Evolutionary conservation across 2,329 filamentous ascomycete genomes (phyloP), one percentile per base, ranked within the genome.

Genomic region (Cytospora piceicola): DNA sequence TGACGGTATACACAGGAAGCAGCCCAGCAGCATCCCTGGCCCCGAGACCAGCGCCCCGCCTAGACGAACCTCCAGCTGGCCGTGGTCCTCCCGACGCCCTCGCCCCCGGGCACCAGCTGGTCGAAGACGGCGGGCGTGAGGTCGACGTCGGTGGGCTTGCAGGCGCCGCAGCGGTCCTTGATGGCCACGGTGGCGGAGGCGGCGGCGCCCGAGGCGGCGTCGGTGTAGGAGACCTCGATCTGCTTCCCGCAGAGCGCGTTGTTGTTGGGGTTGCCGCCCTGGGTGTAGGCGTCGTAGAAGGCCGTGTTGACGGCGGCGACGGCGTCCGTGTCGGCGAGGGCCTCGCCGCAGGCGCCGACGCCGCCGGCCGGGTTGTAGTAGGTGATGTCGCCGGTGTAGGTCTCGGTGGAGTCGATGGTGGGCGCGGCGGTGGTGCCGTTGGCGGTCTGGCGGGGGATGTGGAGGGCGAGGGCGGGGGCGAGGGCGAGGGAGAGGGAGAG

Each of bases 211-310:
- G 49, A 42, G 4, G 3, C 6, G 2, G 2, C 6, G 6, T 34
- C 32, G 8, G 32, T 34, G 6, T 34, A 34, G 32, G 62, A 59
- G 62, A 64, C 30, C n/a, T 30, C 17, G 42, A 64, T 54, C 27
- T 59, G 22, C 56, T 64, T 59, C 9, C 55, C 55, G 56, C 62
- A 64, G 30, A 64, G 55, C 32, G n/a, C 11, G 34, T 64, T 64
- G 24, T 64, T 12, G 62, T 64, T 64, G 30, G 62, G 49, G 42
- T 64, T 42, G 22, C 56, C 56, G 56, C 24, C n/a, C 24, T 53
- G 7, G 30, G 62, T 64, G 56, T 52, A 64, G 24, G 53, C 4
- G 34, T 64, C 62, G 32, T 58, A 64, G 30, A 64, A 55, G 4
- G 29, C 22, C 12, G 46, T 46, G 42, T 20, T 32, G 24, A 64